Percentiles rank a stretch among this genome's conserved stretches.
Evolutionary conservation across 2,329 filamentous ascomycete species (phyloP).

Genomic region (Emydomyces testavorans): DNA sequence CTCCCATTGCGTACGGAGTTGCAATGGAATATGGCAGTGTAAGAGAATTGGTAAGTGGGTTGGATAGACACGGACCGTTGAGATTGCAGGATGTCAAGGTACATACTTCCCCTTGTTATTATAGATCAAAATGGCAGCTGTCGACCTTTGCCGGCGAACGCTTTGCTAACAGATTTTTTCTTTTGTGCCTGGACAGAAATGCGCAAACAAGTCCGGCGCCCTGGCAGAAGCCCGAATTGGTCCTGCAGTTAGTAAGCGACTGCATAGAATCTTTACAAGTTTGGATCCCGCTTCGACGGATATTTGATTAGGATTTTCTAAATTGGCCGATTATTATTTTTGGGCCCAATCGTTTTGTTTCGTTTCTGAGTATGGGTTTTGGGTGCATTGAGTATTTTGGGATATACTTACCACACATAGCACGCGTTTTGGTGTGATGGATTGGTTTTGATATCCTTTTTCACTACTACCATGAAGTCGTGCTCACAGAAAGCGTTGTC

Average conservation of each 20-base stretch:
- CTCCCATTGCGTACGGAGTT: constrained; percentile 60
- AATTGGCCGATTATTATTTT: background rate
- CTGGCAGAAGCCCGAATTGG: constrained; percentile 37
- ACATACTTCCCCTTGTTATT: constrained; percentile 4
- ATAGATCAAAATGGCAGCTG: background rate
- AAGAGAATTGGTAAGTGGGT: constrained; percentile 45
- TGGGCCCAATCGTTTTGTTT: background rate
- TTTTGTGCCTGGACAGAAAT: constrained; percentile 37
- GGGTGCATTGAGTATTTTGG: too few relatives aligned
- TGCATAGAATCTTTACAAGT: constrained; percentile 42
- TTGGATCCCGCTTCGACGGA: constrained; percentile 37
- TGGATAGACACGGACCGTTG: constrained; percentile 49
- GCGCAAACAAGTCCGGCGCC: constrained; percentile 38
- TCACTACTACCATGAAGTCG: too few relatives aligned
- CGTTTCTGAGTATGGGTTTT: too few relatives aligned
- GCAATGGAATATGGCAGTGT: constrained; percentile 50
- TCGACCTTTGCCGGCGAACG: background rate
- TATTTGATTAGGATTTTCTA: constrained; percentile 20
- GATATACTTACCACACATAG: too few relatives aligned
- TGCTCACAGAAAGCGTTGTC: too few relatives aligned
- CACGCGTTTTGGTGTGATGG: too few relatives aligned
- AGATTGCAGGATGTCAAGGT: constrained; percentile 50
- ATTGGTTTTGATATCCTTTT: too few relatives aligned
- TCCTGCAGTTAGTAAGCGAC: constrained; percentile 37
- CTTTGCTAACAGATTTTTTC: background rate